Percentiles rank a stretch among this genome's conserved stretches.
Conservation (phyloP, 345 rosid species). For the Passiflora organensis region DNA sequence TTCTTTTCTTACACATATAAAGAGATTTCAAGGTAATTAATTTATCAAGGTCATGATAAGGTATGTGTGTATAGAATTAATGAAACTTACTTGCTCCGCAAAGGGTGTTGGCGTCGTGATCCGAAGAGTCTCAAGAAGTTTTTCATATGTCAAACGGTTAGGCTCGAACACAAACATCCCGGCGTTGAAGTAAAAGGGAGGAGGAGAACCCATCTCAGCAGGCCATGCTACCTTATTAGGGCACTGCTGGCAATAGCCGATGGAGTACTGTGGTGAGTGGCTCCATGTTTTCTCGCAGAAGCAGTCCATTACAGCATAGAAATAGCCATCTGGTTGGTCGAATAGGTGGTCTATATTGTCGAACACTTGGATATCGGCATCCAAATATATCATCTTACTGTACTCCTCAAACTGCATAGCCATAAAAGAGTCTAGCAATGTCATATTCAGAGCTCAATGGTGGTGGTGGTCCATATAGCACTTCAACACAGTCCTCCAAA, state of each 20-base stretch:
- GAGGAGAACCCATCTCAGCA: conserved; percentile 20
- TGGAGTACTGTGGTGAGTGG: conserved; percentile 7
- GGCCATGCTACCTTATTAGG: conserved; percentile 17
- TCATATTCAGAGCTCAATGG: no score
- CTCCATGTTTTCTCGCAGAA: conserved; percentile 25
- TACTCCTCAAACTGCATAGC: conserved; percentile 18
- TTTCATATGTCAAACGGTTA: conserved; percentile 13
- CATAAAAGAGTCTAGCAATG: neutral
- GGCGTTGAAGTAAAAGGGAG: conserved; percentile 21
- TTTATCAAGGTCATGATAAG: no score
- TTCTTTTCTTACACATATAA: no score
- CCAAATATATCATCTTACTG: conserved; percentile 22
- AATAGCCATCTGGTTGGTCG: conserved; percentile 19
- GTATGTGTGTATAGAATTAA: no score
- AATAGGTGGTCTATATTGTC: conserved; percentile 20
- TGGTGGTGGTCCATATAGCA: no score
- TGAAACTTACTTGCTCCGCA: conserved; percentile 18
- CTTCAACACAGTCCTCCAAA: no score
- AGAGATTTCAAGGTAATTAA: neutral
- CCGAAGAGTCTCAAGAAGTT: conserved; percentile 13
- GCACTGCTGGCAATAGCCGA: conserved; percentile 24
- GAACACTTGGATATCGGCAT: conserved; percentile 22
- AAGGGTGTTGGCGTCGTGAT: conserved; percentile 19
- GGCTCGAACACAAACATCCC: conserved; percentile 24
- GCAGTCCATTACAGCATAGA: conserved; percentile 17